Percentiles rank a stretch among this genome's conserved stretches.
These are phyloP conservation scores for Baeospora myosura DNA, from an alignment of 1,284 basidiomycete genomes.

Conservation along the genomic window DNA sequence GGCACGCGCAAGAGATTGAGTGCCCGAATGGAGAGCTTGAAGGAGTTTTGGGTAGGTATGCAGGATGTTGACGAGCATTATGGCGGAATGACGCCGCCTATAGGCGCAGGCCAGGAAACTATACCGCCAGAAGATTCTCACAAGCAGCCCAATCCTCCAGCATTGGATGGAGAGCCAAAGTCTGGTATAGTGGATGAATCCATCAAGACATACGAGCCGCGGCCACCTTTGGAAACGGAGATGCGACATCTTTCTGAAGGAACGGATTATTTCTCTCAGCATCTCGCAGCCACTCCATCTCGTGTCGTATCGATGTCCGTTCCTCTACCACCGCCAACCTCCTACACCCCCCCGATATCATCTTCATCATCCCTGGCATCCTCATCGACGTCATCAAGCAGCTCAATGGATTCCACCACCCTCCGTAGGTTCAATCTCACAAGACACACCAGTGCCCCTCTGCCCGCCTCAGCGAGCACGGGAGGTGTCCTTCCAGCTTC, in stretches of 20 bases:
- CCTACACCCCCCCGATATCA: too few relatives aligned
- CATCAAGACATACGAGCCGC: too few relatives aligned
- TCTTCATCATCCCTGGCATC: slow-evolving; percentile 12
- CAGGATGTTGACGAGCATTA: slow-evolving; percentile 34
- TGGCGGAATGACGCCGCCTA: slow-evolving; percentile 1
- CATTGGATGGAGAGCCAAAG: too few relatives aligned
- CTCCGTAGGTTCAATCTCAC: slow-evolving; percentile 7
- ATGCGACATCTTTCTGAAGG: too few relatives aligned
- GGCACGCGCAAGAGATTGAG: slow-evolving; percentile 30
- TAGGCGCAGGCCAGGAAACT: too few relatives aligned
- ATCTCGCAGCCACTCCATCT: too few relatives aligned
- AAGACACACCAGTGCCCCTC: slow-evolving; percentile 11
- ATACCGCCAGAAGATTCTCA: too few relatives aligned
- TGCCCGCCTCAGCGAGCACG: slow-evolving; percentile 9
- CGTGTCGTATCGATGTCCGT: slow-evolving; percentile 7
- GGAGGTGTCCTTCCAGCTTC: slow-evolving; percentile 2
- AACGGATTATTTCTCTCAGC: too few relatives aligned
- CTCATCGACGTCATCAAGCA: slow-evolving; percentile 1
- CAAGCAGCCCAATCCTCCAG: too few relatives aligned
- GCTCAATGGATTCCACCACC: background rate
- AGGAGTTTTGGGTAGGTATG: slow-evolving; percentile 67
- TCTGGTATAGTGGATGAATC: too few relatives aligned
- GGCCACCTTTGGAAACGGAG: too few relatives aligned
- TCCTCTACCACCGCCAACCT: slow-evolving; percentile 6
- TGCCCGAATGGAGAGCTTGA: slow-evolving; percentile 23